Evolutionary conservation across 768 basidiomycete genomes (phyloP).

Genomic region (Suillus lakei): DNA sequence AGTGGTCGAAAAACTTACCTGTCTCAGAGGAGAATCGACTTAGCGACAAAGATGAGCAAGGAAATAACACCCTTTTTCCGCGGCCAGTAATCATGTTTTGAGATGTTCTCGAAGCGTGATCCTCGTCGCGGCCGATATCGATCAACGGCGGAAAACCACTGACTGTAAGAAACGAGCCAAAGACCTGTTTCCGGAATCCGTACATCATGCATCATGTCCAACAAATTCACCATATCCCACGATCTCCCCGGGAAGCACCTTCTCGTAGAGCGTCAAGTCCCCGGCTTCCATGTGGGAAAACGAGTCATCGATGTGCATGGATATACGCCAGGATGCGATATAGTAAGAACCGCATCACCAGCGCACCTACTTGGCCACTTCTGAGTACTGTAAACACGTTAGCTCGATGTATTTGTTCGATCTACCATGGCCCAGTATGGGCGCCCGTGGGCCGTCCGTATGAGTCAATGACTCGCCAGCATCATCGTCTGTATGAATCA

Average conservation of each 20-base stretch:
- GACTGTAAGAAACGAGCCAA: background rate
- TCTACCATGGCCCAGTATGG: too few relatives aligned
- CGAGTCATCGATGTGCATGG: too few relatives aligned
- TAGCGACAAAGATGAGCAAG: constrained; percentile 5
- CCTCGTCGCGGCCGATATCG: background rate
- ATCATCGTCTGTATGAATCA: too few relatives aligned
- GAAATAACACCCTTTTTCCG: background rate
- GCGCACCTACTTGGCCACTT: too few relatives aligned
- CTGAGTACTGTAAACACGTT: too few relatives aligned
- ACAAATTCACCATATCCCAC: background rate
- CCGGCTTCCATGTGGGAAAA: too few relatives aligned
- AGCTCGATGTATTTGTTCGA: too few relatives aligned
- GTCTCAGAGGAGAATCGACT: constrained; percentile 79
- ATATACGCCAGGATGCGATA: too few relatives aligned
- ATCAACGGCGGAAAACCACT: background rate
- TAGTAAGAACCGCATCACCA: too few relatives aligned
- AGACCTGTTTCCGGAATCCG: too few relatives aligned
- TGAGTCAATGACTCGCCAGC: too few relatives aligned
- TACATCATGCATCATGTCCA: background rate
- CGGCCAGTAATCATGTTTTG: background rate
- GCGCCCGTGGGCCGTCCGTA: too few relatives aligned
- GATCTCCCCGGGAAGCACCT: background rate
- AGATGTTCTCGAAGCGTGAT: background rate
- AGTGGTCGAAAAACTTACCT: constrained; percentile 36
- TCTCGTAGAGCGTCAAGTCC: background rate